A percentile compares a stretch with the other conserved stretches of the same genome.
These are phyloP conservation scores for Sclerotinia spermophila DNA, from an alignment of 2,329 filamentous ascomycete genomes.

Conservation along the genomic window DNA sequence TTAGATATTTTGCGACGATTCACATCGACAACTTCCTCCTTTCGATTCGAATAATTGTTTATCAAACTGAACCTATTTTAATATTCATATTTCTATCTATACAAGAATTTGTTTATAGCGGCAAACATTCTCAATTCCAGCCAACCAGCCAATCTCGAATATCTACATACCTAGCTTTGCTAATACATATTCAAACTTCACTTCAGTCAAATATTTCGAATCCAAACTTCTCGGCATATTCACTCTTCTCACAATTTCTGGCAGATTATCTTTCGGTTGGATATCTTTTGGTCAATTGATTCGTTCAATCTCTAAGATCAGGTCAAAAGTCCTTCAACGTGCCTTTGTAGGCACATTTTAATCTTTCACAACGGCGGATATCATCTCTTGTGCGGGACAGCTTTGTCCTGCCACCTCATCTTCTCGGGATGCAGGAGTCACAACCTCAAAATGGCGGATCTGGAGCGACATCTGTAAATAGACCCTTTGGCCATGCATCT, in stretches of 20 bases:
- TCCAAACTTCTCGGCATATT: neutral
- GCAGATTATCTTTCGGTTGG: slow-evolving; percentile 23
- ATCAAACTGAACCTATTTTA: slow-evolving; percentile 13
- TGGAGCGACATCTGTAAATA: slow-evolving; percentile 52
- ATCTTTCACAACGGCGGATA: slow-evolving; percentile 76
- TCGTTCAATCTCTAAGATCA: slow-evolving; percentile 24
- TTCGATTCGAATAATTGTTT: slow-evolving; percentile 20
- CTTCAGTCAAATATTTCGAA: slow-evolving; percentile 9
- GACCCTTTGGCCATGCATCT: slow-evolving; percentile 66
- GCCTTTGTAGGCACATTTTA: slow-evolving; percentile 42
- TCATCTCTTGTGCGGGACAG: slow-evolving; percentile 76
- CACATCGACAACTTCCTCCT: slow-evolving; percentile 12
- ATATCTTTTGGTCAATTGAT: slow-evolving; percentile 11
- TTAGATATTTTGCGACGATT: slow-evolving; percentile 13
- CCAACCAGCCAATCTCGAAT: slow-evolving; percentile 15
- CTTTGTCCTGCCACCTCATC: slow-evolving; percentile 77
- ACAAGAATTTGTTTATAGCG: slow-evolving; percentile 18
- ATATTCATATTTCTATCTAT: slow-evolving; percentile 10
- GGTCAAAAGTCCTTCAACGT: slow-evolving; percentile 37
- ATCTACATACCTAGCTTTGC: slow-evolving; percentile 19
- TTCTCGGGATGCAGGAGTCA: slow-evolving; percentile 89
- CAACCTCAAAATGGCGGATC: slow-evolving; percentile 56
- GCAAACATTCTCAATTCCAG: slow-evolving; percentile 19
- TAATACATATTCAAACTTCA: slow-evolving; percentile 14
- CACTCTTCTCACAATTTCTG: slow-evolving; percentile 13